Evolutionary conservation across 2,329 filamentous ascomycete genomes (phyloP).

Genomic region (Magnaporthales sp.): DNA sequence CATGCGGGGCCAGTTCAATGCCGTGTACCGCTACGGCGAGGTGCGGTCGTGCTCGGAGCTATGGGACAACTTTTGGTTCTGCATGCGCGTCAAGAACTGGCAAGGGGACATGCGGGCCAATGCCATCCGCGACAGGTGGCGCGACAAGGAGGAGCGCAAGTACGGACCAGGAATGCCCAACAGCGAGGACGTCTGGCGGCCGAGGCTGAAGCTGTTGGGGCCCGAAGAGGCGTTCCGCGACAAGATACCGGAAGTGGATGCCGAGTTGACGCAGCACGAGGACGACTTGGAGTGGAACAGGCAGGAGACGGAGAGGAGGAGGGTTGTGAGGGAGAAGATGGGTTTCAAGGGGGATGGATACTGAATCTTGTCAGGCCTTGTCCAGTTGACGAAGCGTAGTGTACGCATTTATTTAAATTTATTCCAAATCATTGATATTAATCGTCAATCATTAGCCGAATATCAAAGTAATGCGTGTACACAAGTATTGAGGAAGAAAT

Average conservation of each 20-base stretch:
- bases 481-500: no score
- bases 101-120: conserved; percentile 49
- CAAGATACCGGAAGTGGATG: neutral
- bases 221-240: conserved; percentile 34
- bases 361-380: neutral
- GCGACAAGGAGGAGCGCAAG: conserved; percentile 54
- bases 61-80: conserved; percentile 96
- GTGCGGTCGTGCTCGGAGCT: conserved; percentile 72
- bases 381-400: neutral
- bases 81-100: conserved; percentile 73
- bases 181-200: conserved; percentile 87
- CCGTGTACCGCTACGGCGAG: conserved; percentile 78
- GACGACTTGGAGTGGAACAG: conserved; percentile 34
- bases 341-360: conserved; percentile 14
- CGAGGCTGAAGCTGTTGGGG: conserved; percentile 54
- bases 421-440: no score
- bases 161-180: conserved; percentile 56
- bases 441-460: no score
- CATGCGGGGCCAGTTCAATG: conserved; percentile 82
- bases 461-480: no score
- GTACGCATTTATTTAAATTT: neutral
- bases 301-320: conserved; percentile 26
- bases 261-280: conserved; percentile 18
- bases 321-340: conserved; percentile 23
- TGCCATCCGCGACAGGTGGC: conserved; percentile 59